These are phyloP conservation scores for Scenedesmus sp. DNA, from an alignment of 163 green algal genomes.

Conservation along the genomic window DNA sequence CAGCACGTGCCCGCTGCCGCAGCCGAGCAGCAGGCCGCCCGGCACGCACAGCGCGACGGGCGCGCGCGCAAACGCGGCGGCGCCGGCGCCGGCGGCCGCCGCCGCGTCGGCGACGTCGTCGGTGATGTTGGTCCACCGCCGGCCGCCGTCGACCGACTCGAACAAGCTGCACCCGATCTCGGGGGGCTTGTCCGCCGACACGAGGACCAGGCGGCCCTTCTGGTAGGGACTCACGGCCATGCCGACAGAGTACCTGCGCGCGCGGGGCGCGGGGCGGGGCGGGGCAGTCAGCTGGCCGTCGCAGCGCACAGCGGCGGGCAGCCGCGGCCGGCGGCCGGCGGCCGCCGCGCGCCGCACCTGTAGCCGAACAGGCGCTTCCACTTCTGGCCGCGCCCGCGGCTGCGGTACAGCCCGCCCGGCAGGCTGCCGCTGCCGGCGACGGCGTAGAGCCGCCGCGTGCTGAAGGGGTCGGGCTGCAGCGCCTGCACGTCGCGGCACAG, in stretches of 20 bases:
- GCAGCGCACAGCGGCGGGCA: too few relatives aligned
- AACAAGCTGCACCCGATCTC: conserved; percentile 35
- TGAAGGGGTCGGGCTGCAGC: conserved; percentile 31
- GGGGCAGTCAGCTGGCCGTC: too few relatives aligned
- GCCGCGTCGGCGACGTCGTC: conserved; percentile 26
- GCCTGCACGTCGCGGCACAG: conserved; percentile 28
- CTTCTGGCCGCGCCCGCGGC: conserved; percentile 27
- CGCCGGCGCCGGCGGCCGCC: too few relatives aligned
- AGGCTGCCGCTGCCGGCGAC: conserved; percentile 34
- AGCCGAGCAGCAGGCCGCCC: conserved; percentile 22
- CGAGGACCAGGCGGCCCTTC: conserved; percentile 29
- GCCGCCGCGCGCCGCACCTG: background rate
- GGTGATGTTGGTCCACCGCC: conserved; percentile 9
- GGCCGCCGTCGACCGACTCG: conserved; percentile 23
- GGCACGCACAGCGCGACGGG: background rate
- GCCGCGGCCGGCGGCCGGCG: too few relatives aligned
- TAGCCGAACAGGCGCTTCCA: conserved; percentile 43
- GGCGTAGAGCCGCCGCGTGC: conserved; percentile 13
- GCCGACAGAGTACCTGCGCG: conserved; percentile 43
- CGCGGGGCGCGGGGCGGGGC: too few relatives aligned
- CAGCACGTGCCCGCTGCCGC: conserved; percentile 19
- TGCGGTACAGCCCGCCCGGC: conserved; percentile 32
- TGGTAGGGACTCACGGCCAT: conserved; percentile 9
- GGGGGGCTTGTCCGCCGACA: conserved; percentile 35
- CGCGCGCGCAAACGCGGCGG: too few relatives aligned